Conservation (phyloP, 177 flowering plant genomes). For the Telopea speciosissima region DNA sequence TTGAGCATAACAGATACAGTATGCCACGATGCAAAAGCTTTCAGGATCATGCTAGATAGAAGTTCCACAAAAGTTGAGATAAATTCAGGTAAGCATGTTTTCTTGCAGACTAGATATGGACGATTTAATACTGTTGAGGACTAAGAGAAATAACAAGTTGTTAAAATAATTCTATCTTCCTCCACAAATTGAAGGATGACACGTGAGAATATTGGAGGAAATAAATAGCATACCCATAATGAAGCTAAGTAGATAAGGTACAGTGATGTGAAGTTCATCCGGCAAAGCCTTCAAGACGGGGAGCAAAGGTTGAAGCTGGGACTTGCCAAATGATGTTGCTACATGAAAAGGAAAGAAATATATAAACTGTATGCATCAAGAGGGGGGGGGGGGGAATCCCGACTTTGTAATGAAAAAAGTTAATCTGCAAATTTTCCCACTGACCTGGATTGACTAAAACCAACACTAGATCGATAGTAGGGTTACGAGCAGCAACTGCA, state of each 20-base stretch:
- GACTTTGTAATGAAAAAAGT: neutral
- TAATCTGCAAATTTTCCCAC: constrained; percentile 8
- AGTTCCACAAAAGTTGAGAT: no score
- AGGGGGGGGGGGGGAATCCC: no score
- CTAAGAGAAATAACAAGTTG: neutral
- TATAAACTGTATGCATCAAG: constrained; percentile 1
- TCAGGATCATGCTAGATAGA: no score
- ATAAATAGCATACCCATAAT: constrained; percentile 46
- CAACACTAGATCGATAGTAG: constrained; percentile 64
- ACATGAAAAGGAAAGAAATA: constrained; percentile 15
- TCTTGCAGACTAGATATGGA: no score
- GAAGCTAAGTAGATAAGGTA: constrained; percentile 78
- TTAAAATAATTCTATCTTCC: neutral
- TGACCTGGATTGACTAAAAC: constrained; percentile 84
- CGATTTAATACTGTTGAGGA: no score
- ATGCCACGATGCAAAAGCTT: no score
- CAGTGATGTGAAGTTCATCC: constrained; percentile 48
- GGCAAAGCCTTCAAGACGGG: constrained; percentile 71
- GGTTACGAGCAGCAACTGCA: constrained; percentile 92
- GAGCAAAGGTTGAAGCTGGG: constrained; percentile 70
- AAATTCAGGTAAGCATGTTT: no score
- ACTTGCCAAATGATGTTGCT: constrained; percentile 85
- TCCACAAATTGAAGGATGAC: neutral
- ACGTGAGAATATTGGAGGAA: neutral
- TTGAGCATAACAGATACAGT: no score